Base-by-base conservation (phyloP, 768 basidiomycete genomes). In the Thelephora ganbajun region DNA sequence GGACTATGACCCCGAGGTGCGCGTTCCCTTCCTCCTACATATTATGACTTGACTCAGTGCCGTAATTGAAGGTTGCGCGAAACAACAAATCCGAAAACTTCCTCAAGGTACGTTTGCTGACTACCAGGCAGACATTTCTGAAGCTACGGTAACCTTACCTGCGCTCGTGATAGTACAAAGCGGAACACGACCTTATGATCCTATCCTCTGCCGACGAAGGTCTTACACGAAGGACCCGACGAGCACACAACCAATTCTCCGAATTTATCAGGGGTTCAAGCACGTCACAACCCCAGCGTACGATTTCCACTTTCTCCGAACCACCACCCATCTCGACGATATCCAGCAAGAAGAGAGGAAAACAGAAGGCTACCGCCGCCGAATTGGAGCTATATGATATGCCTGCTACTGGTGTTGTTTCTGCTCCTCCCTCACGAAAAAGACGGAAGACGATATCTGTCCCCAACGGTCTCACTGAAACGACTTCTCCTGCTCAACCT, bases 1-100 rank as follows among this genome's bases (percentile, higher is more conserved):
- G 33, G 71, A 69, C 16, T 97, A 79, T 60, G 74, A 93, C 62
- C 92, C 91, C 7, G 61, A 68, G 62, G 84, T 85, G 51, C 34
- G 76, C 59, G 46, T 5, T 16, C n/a, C 45, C 46, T 1, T 22
- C 35, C 6, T 16, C 7, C 42, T 30, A 16, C 26, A 30, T 44
- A 22, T 33, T 23, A 35, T n/a, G 41, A 20, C 19, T 49, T 45
- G 33, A 51, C 9, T 23, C 41, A 42, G 22, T 47, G n/a, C 7
- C 35, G 50, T 49, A 45, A 42, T 16, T 30, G 12, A 51, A 89
- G 87, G 64, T 64, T 33, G 26, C 26, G 26, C 5, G 26, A 30
- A 9, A 30, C 9, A 30, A 85, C 85, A 5, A 92, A 92, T 58
- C 50, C 63, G 46, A 88, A 93, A 53, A 74, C 74, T 30, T 78